Evolutionary conservation across 225 moss, liverwort and hornwort genomes (phyloP).

Genomic region (Sphagnum tenellum): DNA sequence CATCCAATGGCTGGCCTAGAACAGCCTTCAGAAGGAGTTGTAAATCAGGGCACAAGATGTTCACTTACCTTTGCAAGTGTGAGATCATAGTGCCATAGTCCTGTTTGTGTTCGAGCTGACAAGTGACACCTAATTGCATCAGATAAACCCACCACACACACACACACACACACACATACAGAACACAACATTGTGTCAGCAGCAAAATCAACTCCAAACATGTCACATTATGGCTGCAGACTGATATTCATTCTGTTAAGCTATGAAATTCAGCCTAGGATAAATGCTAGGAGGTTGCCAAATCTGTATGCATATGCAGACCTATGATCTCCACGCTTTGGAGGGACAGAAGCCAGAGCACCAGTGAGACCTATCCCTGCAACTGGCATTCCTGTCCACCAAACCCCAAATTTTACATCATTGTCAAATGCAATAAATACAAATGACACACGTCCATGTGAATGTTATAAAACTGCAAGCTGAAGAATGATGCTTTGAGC

Average conservation of each 20-base stretch:
- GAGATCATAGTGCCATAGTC: constrained; percentile 59
- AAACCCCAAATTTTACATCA: neutral
- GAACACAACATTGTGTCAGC: too few relatives aligned
- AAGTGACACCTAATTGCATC: constrained; percentile 54
- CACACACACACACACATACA: too few relatives aligned
- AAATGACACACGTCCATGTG: neutral
- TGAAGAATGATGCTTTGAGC: neutral
- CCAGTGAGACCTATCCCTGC: constrained; percentile 92
- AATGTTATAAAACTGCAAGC: neutral
- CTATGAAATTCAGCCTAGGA: too few relatives aligned
- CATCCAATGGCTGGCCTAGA: too few relatives aligned
- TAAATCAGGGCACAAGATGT: neutral
- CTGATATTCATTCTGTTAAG: too few relatives aligned
- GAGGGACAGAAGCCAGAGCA: constrained; percentile 64
- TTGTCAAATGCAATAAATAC: too few relatives aligned
- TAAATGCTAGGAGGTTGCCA: too few relatives aligned
- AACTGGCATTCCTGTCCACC: constrained; percentile 63
- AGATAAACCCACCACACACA: too few relatives aligned
- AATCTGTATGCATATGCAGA: constrained; percentile 8
- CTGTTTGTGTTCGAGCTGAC: constrained; percentile 69
- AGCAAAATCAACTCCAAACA: too few relatives aligned
- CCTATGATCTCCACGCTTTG: constrained; percentile 95
- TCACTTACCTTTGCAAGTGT: constrained; percentile 65
- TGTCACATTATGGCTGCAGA: too few relatives aligned
- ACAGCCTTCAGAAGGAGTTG: too few relatives aligned